Percentiles rank a stretch among this genome's conserved stretches.
Conservation (phyloP, 192 early-diverging fungal genomes). For the Coemansia sp. region DNA sequence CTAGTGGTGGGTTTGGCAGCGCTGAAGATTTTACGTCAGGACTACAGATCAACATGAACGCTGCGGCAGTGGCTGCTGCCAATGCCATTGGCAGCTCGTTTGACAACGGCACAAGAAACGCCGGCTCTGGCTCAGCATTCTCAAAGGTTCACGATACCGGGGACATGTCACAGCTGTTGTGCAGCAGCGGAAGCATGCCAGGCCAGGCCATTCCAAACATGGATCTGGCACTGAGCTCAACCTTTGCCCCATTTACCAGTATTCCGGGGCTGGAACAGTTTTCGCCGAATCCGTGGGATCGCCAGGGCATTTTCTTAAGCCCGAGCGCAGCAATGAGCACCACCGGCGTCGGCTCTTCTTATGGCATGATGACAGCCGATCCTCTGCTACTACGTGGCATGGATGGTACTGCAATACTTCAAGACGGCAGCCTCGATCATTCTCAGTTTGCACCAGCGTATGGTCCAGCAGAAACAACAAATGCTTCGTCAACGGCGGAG, state of each 20-base stretch:
- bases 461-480: conserved; percentile 1
- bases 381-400: conserved; percentile 16
- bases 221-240: conserved; percentile 37
- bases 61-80: conserved; percentile 21
- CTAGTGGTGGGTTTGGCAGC: conserved; percentile 6
- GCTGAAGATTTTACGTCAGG: conserved; percentile 45
- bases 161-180: conserved; percentile 35
- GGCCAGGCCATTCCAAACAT: conserved; percentile 17
- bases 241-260: conserved; percentile 31
- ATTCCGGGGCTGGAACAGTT: conserved; percentile 43
- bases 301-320: conserved; percentile 16
- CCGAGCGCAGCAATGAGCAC: conserved; percentile 1
- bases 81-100: conserved; percentile 32
- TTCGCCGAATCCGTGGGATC: conserved; percentile 23
- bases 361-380: conserved; percentile 23
- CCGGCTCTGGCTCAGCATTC: conserved; percentile 41
- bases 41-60: conserved; percentile 52
- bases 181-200: conserved; percentile 1
- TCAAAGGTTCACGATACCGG: conserved; percentile 28
- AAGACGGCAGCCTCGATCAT: conserved; percentile 15
- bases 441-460: conserved; percentile 17
- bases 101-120: conserved; percentile 25
- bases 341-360: conserved; percentile 5
- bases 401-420: conserved; percentile 11
- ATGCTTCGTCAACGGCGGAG: conserved; percentile 5